Conservation (phyloP, 306 rosid species). For the Castanopsis chinensis region DNA sequence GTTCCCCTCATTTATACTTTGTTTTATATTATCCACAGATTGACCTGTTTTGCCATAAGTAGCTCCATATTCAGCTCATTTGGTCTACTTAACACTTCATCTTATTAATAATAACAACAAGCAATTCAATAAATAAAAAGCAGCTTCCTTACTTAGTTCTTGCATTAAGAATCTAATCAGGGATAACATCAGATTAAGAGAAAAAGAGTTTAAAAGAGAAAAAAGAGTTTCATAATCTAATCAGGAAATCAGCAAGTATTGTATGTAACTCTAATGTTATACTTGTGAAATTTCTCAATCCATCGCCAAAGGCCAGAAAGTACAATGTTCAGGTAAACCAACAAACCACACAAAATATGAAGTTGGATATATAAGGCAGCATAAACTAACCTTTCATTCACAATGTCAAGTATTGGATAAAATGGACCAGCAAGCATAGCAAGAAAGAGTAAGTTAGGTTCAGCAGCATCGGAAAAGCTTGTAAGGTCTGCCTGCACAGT, state of each 20-base stretch:
- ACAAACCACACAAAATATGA: constrained; percentile 12
- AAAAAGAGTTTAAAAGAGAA: no score
- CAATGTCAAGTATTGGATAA: constrained; percentile 85
- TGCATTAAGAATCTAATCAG: no score
- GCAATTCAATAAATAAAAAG: no score
- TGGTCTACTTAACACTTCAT: no score
- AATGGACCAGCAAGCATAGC: constrained; percentile 93
- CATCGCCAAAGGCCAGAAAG: neutral
- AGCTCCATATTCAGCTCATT: no score
- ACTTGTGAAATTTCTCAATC: neutral
- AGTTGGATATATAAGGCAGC: constrained; percentile 8
- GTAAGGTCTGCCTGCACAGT: constrained; percentile 70
- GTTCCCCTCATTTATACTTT: no score
- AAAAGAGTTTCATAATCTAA: no score
- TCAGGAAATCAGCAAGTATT: neutral
- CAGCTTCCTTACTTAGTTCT: no score
- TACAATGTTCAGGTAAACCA: neutral
- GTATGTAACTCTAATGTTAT: neutral
- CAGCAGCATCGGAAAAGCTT: constrained; percentile 74
- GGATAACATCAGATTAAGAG: no score
- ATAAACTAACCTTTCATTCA: constrained; percentile 67
- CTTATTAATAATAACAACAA: no score
- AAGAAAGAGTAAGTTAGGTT: constrained; percentile 72
- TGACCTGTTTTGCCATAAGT: no score
- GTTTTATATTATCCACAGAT: no score